Percentiles rank a stretch among this genome's conserved stretches.
phyloP scores from a whole-genome alignment of 257 asterid species.

The Solanum chmielewskii region DNA sequence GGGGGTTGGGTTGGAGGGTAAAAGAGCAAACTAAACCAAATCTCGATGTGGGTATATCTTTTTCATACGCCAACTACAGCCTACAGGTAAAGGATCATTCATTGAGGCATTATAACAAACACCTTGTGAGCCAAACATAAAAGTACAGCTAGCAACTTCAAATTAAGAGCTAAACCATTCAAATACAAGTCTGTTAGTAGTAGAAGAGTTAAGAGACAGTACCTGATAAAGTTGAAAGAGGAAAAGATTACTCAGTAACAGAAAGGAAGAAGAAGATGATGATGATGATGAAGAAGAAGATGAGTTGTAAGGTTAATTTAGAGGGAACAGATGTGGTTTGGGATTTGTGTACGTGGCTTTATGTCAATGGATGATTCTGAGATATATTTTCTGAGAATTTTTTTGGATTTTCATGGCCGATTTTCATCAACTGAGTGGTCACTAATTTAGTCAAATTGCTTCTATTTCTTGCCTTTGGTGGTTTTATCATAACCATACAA shows the following conservation, averaged over 20 bases:
- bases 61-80: neutral
- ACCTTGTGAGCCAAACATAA: neutral
- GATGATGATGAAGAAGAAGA: slow-evolving; percentile 1
- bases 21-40: neutral
- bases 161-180: neutral
- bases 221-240: neutral
- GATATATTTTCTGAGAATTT: neutral
- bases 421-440: neutral
- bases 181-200: neutral
- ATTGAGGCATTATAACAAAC: neutral
- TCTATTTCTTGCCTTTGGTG: neutral
- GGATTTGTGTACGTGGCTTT: slow-evolving; percentile 45
- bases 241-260: neutral
- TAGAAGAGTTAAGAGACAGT: neutral
- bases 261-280: neutral
- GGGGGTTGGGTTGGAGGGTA: neutral
- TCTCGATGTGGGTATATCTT: neutral
- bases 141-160: neutral
- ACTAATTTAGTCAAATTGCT: neutral
- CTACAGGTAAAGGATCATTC: neutral
- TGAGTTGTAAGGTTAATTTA: slow-evolving; percentile 14
- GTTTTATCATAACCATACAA: neutral
- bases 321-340: slow-evolving; percentile 57
- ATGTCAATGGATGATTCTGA: slow-evolving; percentile 2
- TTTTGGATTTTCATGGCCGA: slow-evolving; percentile 10